phyloP scores from a whole-genome alignment of 2,329 filamentous ascomycete species.

The Penicillium sp. region DNA sequence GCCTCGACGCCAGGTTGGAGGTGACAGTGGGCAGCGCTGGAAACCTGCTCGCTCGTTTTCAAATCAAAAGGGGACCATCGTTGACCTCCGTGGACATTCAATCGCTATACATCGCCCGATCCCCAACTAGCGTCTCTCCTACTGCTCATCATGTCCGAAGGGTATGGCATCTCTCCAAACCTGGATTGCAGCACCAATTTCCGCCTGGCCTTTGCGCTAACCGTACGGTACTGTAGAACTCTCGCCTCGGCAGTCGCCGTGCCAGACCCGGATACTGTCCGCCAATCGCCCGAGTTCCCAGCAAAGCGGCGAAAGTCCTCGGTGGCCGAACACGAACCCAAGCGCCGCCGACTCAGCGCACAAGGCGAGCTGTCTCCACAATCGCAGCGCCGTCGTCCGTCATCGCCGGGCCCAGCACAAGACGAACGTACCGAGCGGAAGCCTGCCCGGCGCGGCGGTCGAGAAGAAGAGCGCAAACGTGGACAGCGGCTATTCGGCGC shows the following conservation, averaged over 20 bases:
- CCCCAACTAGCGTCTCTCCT: not conserved
- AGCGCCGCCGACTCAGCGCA: slow-evolving; percentile 52
- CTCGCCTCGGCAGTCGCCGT: slow-evolving; percentile 56
- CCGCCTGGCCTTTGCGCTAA: slow-evolving; percentile 4
- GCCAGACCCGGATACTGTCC: slow-evolving; percentile 42
- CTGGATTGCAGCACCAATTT: not conserved
- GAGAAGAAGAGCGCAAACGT: slow-evolving; percentile 76
- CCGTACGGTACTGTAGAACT: slow-evolving; percentile 16
- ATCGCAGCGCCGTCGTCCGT: slow-evolving; percentile 23
- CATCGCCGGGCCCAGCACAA: slow-evolving; percentile 19
- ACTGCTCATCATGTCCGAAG: slow-evolving; percentile 25
- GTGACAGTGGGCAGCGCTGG: no score
- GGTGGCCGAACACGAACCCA: slow-evolving; percentile 48
- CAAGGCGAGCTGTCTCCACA: slow-evolving; percentile 28
- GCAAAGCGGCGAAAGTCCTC: slow-evolving; percentile 57
- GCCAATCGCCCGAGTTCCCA: slow-evolving; percentile 32
- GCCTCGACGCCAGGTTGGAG: no score
- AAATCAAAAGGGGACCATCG: no score
- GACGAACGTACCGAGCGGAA: slow-evolving; percentile 15
- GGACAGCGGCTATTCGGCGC: slow-evolving; percentile 83
- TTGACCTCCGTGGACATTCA: no score
- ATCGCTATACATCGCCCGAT: no score
- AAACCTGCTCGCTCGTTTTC: no score
- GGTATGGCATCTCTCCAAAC: slow-evolving; percentile 16
- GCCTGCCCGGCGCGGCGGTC: slow-evolving; percentile 37